Base-by-base conservation (phyloP, 1,284 basidiomycete genomes). In the Rhodotorula sp. region DNA sequence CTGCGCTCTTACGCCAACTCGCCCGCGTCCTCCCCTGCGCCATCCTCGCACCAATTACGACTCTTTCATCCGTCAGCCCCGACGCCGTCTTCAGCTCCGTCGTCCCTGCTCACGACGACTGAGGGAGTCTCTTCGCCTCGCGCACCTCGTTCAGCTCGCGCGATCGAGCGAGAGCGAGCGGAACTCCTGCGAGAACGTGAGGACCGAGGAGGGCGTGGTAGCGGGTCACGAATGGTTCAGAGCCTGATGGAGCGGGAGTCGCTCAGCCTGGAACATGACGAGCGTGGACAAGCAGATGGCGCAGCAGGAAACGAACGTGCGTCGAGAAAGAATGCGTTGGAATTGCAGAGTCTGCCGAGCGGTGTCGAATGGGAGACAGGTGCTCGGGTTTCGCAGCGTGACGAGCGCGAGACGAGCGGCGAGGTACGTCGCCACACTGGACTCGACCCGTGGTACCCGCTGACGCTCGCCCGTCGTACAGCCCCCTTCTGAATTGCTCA, bases 401-500 rank as follows among this genome's bases (percentile, higher is more conserved):
- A 44, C 7, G 40, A 44, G 40, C 13, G 40, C 40, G 40, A 44
- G 13, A 44, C 40, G 40, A 44, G 40, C 40, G 40, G 40, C 40
- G 40, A 52, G 40, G 56, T 54, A 46, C 52, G 56, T 31, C 40
- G 40, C n/a, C n/a, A 18, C 9, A 44, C 40, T 44, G 10, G 11
- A 15, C 28, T 20, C 34, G n/a, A 5, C 6, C 18, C 26, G 1
- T 16, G 26, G 26, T 30, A 1, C 13, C 44, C 7, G 46, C 46
- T 59, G 28, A 31, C 16, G 1, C 6, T 24, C 24, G 26, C 44
- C 24, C 9, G 24, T 13, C 13, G n/a, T 11, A 13, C 56, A 67
- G 58, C 69, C 69, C 0, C 62, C 69, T 0, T 8, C 46, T 5
- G 55, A 61, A 18, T 40, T 70, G 7, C 54, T 70, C 59, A 59